Conservation (phyloP, 2,329 filamentous ascomycete species). For the Cryphonectria japonica region DNA sequence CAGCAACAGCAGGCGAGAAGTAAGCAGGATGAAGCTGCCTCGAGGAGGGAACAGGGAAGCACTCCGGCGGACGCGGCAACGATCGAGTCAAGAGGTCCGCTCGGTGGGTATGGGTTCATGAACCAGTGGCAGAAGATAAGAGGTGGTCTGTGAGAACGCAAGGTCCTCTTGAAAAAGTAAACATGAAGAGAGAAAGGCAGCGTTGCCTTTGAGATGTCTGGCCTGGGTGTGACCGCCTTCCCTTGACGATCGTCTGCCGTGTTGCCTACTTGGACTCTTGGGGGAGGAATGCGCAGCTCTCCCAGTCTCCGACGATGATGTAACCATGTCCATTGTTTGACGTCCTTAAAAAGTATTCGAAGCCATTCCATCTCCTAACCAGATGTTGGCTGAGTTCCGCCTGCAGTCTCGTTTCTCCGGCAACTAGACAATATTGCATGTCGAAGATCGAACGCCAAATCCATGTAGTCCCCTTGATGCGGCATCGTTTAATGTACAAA, state of each 20-base stretch:
- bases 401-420: slow-evolving; percentile 15
- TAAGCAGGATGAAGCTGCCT: slow-evolving; percentile 39
- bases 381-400: slow-evolving; percentile 15
- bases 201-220: neutral
- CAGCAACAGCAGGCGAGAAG: slow-evolving; percentile 39
- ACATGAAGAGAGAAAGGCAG: neutral
- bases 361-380: slow-evolving; percentile 14
- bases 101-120: slow-evolving; percentile 62
- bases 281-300: neutral
- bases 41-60: slow-evolving; percentile 37
- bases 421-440: neutral
- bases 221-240: neutral
- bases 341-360: neutral
- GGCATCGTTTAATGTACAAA: slow-evolving; percentile 12
- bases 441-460: slow-evolving; percentile 12
- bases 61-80: slow-evolving; percentile 34
- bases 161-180: neutral
- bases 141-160: slow-evolving; percentile 48
- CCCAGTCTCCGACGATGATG: neutral
- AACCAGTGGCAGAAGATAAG: slow-evolving; percentile 66
- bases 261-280: neutral
- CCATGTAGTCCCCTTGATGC: slow-evolving; percentile 1
- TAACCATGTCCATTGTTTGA: neutral
- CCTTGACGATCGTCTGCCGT: neutral
- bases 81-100: slow-evolving; percentile 47